These are phyloP conservation scores for Drosera spatulata DNA, from an alignment of 179 eudicot genomes.

Conservation along the genomic window DNA sequence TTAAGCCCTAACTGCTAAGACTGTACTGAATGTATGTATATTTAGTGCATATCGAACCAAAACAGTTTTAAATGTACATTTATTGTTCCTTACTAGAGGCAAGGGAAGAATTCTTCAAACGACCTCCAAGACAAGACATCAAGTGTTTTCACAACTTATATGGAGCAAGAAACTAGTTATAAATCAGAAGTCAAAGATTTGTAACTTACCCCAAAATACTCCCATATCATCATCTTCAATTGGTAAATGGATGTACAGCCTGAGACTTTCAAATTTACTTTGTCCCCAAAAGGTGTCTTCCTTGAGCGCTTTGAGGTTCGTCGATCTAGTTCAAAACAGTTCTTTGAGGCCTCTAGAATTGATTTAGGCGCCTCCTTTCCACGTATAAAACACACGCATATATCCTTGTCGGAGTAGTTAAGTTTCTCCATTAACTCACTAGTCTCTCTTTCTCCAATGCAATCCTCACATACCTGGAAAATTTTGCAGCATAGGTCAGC, in stretches of 20 bases:
- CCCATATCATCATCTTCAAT: slow-evolving; percentile 99
- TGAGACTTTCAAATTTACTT: slow-evolving; percentile 74
- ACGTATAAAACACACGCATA: slow-evolving; percentile 65
- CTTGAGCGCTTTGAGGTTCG: slow-evolving; percentile 91
- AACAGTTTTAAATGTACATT: too few relatives aligned
- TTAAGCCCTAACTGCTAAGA: too few relatives aligned
- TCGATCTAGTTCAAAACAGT: slow-evolving; percentile 62
- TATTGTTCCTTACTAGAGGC: not conserved
- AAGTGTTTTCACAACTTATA: not conserved
- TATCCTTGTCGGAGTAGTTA: slow-evolving; percentile 82
- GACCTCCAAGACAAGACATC: not conserved
- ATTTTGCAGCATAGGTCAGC: not conserved
- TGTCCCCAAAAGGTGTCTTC: slow-evolving; percentile 72
- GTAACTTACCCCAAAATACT: slow-evolving; percentile 88
- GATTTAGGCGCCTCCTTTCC: slow-evolving; percentile 95
- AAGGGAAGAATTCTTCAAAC: not conserved
- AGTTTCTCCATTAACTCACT: slow-evolving; percentile 76
- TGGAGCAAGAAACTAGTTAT: not conserved
- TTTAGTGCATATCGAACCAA: too few relatives aligned
- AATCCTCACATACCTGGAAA: slow-evolving; percentile 72
- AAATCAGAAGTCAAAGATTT: slow-evolving; percentile 1
- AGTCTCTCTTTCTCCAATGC: slow-evolving; percentile 97
- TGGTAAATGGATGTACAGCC: slow-evolving; percentile 85
- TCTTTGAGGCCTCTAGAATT: slow-evolving; percentile 69
- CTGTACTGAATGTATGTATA: too few relatives aligned